Evolutionary conservation across 768 basidiomycete species (phyloP), one percentile per base, ranked within the genome.

Genomic region (Lactifluus hygrophoroides): DNA sequence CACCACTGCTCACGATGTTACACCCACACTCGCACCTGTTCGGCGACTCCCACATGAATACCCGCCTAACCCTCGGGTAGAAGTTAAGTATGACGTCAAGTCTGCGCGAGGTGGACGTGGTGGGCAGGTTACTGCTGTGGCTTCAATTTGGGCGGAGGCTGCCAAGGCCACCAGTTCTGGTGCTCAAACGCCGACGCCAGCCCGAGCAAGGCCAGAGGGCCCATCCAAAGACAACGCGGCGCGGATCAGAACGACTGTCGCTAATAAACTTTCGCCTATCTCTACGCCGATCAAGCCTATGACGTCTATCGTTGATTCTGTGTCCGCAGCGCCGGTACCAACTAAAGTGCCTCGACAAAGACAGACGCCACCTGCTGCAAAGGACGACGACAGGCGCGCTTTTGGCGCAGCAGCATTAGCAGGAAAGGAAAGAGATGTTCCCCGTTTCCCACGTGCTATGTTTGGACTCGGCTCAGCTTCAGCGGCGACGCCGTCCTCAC

Each of bases 101-200:
- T 90, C 87, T 37, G 88, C 87, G 4, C 78, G 88, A 21, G 88
- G 90, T 4, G 89, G 90, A 2, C 74, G 78, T 43, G 89, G 90
- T 2, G 90, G 88, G 13, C 78, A 79, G 53, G 89, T 90, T 16
- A 76, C 86, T 3, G 75, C 87, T 4, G 86, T 89, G 1, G 82
- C 86, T 0, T 80, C 87, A 2, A 72, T 91, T 23, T 91, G 88
- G 88, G 81, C 85, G n/a, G 25, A 57, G 52, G 51, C 45, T 10
- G 37, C 61, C 14, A 47, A 44, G 10, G 34, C 46, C 7, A 5
- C 17, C 10, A 34, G n/a, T 47, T 7, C 23, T 28, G 6, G 21
- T 27, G 7, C 28, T 16, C 37, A 28, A 2, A n/a, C 54, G 17
- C 42, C 46, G n/a, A 43, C 17, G 32, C 56, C 56, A 14, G 60